Percentiles rank a stretch among this genome's conserved stretches.
Evolutionary conservation across 306 rosid genomes (phyloP).

Genomic region (Rubus idaeus): DNA sequence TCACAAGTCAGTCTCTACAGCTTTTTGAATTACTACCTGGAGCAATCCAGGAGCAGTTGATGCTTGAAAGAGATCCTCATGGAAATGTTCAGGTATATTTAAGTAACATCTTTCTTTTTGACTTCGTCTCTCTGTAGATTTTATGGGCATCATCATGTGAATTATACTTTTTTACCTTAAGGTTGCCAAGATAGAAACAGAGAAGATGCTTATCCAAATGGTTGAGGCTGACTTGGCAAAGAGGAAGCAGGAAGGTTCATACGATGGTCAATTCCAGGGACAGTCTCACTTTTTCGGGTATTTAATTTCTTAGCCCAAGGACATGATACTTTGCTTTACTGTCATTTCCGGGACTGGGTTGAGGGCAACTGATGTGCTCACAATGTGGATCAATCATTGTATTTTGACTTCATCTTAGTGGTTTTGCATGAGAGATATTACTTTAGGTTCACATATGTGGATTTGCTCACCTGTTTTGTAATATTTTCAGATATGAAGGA

Average conservation of each 20-base stretch:
- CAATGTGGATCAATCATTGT: neutral
- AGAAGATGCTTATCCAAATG: slow-evolving; percentile 99
- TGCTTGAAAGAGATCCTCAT: slow-evolving; percentile 99
- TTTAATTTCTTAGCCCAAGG: neutral
- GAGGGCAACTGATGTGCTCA: neutral
- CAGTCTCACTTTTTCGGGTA: slow-evolving; percentile 99
- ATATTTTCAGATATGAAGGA: slow-evolving; percentile 76
- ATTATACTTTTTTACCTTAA: slow-evolving; percentile 27
- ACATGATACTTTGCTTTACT: slow-evolving; percentile 1
- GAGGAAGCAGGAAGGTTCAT: slow-evolving; percentile 74
- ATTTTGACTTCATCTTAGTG: neutral
- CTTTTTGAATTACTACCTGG: slow-evolving; percentile 90
- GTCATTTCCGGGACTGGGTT: neutral
- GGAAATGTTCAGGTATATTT: slow-evolving; percentile 92
- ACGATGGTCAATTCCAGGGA: slow-evolving; percentile 63
- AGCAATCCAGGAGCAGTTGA: slow-evolving; percentile 97
- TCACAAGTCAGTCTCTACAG: slow-evolving; percentile 66
- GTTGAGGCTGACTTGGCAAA: slow-evolving; percentile 90
- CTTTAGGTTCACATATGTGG: neutral
- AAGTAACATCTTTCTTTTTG: slow-evolving; percentile 18
- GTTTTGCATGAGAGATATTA: neutral
- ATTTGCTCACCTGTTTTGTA: slow-evolving; percentile 11
- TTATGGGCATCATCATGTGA: slow-evolving; percentile 9
- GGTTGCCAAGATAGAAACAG: slow-evolving; percentile 99
- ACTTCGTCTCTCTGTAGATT: slow-evolving; percentile 9